Evolutionary conservation across 2,329 filamentous ascomycete species (phyloP), one percentile per base, ranked within the genome.

Genomic region (Colletotrichum spinosum): DNA sequence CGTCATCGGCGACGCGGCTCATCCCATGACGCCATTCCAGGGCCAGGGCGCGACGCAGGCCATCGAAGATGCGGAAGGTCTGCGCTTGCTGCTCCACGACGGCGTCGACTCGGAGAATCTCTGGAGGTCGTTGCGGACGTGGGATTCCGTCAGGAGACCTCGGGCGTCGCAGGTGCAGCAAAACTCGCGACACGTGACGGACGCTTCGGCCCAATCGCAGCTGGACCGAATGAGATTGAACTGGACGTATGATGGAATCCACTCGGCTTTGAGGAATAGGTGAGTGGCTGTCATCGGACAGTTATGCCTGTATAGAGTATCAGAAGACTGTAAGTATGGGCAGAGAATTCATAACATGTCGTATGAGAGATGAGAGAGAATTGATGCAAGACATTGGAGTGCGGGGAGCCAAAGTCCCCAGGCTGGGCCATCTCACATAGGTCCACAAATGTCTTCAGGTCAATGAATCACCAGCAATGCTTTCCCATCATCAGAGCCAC

Each of bases 11-110:
- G 65, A 67, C 55, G 65, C 65, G 2, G 65, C 65, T 25, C 65
- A 67, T 33, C 65, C 60, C 6, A 67, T 67, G 60, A 67, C 61
- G 41, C 65, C 65, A 5, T 64, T 65, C 46, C 65, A 65, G 12
- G 55, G 55, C 13, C 65, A 67, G 25, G 65, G 60, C 9, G 60
- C 65, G 25, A 60, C 60, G 13, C 55, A 65, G 46, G 65, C 65
- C 1, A 46, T 67, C 37, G 65, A 67, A 48, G 65, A 67, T 17
- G 65, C 65, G 2, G 65, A 65, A 15, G 65, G 55, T 0, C 33
- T 67, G n/a, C 39, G 65, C 5, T 33, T 67, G 10, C 33, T 67
- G 0, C 55, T 67, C 9, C 61, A 64, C 7, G 60, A 67, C 5
- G 9, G 35, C 37, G 44, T 64, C 35, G 35, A 54, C 15, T 44